Base-by-base conservation (phyloP, 108 stramenopile genomes). In the Thalassiosira profunda region DNA sequence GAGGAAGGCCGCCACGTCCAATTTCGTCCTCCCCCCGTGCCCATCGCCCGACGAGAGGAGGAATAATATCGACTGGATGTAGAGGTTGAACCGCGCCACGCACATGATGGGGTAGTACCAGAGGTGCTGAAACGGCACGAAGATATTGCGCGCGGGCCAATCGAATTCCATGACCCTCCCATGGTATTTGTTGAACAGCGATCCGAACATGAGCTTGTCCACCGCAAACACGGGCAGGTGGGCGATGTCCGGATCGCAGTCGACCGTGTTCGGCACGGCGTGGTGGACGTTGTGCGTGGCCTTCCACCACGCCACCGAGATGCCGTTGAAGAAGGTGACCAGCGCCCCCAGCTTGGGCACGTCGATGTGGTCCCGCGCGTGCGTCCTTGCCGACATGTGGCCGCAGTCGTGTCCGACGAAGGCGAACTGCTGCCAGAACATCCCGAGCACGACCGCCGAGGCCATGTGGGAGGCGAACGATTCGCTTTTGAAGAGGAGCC, bases 171-270 rank as follows among this genome's bases (percentile, higher is more conserved):
- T 82, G 29, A 77, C 70, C 29, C 72, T 67, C 42, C 80, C 70
- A 64, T 95, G 91, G 73, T 92, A 97, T 49, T 79, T 94, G 51
- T 76, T 81, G 63, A 34, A 72, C 25, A 70, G 49, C 9, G 60
- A 47, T 12, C 68, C 76, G 65, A 97, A 90, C 70, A 94, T 85
- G 30, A 80, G 61, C 43, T 58, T 68, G 15, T 88, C 60, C 11
- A 97, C 55, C 7, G 94, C 91, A 67, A 97, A 83, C 43, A 97
- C 70, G 0, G 97, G 97, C 58, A 97, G 51, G 64, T 97, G 97
- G 42, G 96, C 95, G 67, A 97, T 97, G 77, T 97, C 95, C n/a
- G 97, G 97, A 73, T 97, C 97, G 65, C 88, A 72, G 45, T 95
- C 84, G 8, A 96, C 67, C 31, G 83, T 78, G 68, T 97, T 97